Evolutionary conservation across 306 rosid species (phyloP), one percentile per base, ranked within the genome.

Genomic region (Glycine latifolia): DNA sequence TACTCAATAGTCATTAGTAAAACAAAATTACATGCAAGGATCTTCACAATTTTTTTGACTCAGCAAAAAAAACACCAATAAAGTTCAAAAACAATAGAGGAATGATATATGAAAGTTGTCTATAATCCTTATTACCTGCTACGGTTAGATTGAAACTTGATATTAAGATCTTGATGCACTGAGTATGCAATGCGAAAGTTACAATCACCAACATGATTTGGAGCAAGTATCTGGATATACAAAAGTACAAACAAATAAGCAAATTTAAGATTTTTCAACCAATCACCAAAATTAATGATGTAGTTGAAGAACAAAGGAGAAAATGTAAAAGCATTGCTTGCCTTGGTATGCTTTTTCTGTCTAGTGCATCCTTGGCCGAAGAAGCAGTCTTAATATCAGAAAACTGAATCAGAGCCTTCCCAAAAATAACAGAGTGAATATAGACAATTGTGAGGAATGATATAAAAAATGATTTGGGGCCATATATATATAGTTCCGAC

Each of bases 301-400:
- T 6, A 47, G 43, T 5, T 11, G 20, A 31, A 59, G 11, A 67
- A 55, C 56, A 59, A 37, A n/a, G 6, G 43, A n/a, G 46, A 31
- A 81, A 82, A 48, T 17, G 2, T 62, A 77, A 79, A 73, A 76
- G 65, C 16, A 75, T 62, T 49, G 67, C 84, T 83, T 92, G 81
- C 97, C 90, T 90, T 31, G 97, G 97, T 77, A 94, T 94, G 68
- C 97, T 94, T 90, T 90, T 87, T 20, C 97, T 92, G 79, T 94
- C 95, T 76, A 94, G 88, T 13, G 95, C 91, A 53, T 90, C 80
- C 88, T 95, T 89, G 31, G 97, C 95, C 3, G 90, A 56, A 77
- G 94, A 83, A 77, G 95, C 97, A 67, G 91, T 90, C 46, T 90
- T 93, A 56, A 91, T 86, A 80, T 94, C 97, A 83, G 83, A 86